Conservation (phyloP, 345 rosid species). For the Leavenworthia alabamica region DNA sequence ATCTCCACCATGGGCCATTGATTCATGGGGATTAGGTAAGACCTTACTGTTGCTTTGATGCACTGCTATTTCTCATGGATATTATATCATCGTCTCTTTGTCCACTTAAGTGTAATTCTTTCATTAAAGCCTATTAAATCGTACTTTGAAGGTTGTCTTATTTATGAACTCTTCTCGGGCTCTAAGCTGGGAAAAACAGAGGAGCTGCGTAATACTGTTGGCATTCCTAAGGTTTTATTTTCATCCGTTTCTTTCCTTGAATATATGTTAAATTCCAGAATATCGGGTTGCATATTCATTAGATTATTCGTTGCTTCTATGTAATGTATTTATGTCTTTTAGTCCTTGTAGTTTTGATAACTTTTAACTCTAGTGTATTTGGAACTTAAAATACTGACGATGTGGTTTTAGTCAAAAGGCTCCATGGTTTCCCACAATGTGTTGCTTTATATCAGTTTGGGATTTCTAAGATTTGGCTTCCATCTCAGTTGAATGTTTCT, state of each 20-base stretch:
- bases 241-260: background rate
- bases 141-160: slow-evolving; percentile 69
- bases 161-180: slow-evolving; percentile 88
- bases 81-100: background rate
- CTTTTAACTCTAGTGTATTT: background rate
- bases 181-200: slow-evolving; percentile 80
- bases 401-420: slow-evolving; percentile 1
- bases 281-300: background rate
- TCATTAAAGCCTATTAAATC: background rate
- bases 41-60: background rate
- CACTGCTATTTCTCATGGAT: background rate
- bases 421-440: background rate
- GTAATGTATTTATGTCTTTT: background rate
- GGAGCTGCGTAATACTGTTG: slow-evolving; percentile 85
- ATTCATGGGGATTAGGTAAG: slow-evolving; percentile 99
- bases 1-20: slow-evolving; percentile 96
- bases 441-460: slow-evolving; percentile 1
- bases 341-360: background rate
- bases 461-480: slow-evolving; percentile 33
- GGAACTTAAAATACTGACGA: no score
- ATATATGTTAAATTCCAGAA: background rate
- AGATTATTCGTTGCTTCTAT: background rate
- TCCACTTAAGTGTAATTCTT: slow-evolving; percentile 1
- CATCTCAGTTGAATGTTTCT: slow-evolving; percentile 40
- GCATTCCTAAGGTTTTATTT: slow-evolving; percentile 80